Percentiles rank a stretch among this genome's conserved stretches.
Conservation (phyloP, 495 filamentous ascomycete species). For the Penicillium pancosmium region DNA sequence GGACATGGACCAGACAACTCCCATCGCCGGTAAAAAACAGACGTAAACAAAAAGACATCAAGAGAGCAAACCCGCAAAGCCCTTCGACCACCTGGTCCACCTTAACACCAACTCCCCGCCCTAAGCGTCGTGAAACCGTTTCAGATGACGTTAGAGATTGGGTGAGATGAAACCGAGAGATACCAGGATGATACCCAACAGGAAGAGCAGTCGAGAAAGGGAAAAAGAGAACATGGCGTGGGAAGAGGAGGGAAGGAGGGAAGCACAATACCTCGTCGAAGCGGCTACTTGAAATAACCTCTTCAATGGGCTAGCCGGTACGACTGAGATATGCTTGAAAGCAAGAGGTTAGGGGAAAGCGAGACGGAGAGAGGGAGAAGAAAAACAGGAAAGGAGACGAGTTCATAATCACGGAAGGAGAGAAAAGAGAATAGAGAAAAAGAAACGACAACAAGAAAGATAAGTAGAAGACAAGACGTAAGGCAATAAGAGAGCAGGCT, state of each 20-base stretch:
- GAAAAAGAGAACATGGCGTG: slow-evolving; percentile 5
- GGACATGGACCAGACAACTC: slow-evolving; percentile 32
- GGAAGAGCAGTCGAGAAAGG: slow-evolving; percentile 16
- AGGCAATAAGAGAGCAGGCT: slow-evolving; percentile 29
- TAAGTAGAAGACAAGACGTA: slow-evolving; percentile 25
- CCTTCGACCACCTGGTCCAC: slow-evolving; percentile 37
- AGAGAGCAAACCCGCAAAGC: slow-evolving; percentile 31
- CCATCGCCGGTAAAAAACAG: slow-evolving; percentile 27
- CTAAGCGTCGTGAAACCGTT: slow-evolving; percentile 34
- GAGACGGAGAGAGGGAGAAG: slow-evolving; percentile 16
- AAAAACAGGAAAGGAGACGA: slow-evolving; percentile 12
- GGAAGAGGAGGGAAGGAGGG: slow-evolving; percentile 4
- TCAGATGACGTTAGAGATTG: slow-evolving; percentile 36
- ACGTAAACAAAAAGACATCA: background rate
- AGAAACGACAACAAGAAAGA: slow-evolving; percentile 22
- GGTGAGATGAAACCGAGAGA: slow-evolving; percentile 38
- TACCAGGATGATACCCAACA: slow-evolving; percentile 26
- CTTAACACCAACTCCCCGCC: slow-evolving; percentile 34
- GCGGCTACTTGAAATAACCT: background rate
- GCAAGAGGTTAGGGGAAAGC: slow-evolving; percentile 23
- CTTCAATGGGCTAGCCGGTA: slow-evolving; percentile 8
- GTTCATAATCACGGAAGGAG: slow-evolving; percentile 25
- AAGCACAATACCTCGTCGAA: slow-evolving; percentile 3
- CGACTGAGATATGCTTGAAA: slow-evolving; percentile 22
- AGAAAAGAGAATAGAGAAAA: slow-evolving; percentile 13